A percentile compares a stretch with the other conserved stretches of the same genome.
Evolutionary conservation across 345 rosid species (phyloP).

Genomic region (Leavenworthia alabamica): DNA sequence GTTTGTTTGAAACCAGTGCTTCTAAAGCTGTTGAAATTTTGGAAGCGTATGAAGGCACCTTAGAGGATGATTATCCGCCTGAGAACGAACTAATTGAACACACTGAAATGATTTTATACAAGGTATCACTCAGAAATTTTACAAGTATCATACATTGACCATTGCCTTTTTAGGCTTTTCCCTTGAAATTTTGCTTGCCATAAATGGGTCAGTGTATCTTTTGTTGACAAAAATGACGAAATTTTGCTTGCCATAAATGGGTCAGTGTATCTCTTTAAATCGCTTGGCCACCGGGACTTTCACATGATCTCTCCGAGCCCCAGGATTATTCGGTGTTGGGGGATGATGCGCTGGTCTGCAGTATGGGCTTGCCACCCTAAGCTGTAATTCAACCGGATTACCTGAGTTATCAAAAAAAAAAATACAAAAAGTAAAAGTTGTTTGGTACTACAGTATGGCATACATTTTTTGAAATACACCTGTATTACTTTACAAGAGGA

Average conservation of each 20-base stretch:
- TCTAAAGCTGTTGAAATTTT: conserved; percentile 96
- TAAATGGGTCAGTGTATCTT: background rate
- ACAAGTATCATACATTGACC: background rate
- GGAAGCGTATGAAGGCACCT: conserved; percentile 98
- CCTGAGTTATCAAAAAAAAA: no score
- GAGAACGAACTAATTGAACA: conserved; percentile 94
- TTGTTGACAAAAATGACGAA: no score
- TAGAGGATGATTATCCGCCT: conserved; percentile 97
- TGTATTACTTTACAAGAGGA: background rate
- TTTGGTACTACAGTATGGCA: background rate
- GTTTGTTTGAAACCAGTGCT: conserved; percentile 38
- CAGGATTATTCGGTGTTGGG: no score
- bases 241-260: no score
- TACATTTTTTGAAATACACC: background rate
- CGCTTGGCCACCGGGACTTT: no score
- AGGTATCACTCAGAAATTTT: conserved; percentile 43
- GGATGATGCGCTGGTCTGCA: no score
- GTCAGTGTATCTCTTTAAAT: no score
- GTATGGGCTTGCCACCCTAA: no score
- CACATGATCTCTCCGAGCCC: no score
- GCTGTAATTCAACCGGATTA: no score
- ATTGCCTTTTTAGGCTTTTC: background rate
- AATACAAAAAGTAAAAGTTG: background rate
- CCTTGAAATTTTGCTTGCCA: background rate
- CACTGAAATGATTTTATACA: conserved; percentile 95